phyloP scores from a whole-genome alignment of 2,329 filamentous ascomycete genomes.

The Cordyceps javanica region DNA sequence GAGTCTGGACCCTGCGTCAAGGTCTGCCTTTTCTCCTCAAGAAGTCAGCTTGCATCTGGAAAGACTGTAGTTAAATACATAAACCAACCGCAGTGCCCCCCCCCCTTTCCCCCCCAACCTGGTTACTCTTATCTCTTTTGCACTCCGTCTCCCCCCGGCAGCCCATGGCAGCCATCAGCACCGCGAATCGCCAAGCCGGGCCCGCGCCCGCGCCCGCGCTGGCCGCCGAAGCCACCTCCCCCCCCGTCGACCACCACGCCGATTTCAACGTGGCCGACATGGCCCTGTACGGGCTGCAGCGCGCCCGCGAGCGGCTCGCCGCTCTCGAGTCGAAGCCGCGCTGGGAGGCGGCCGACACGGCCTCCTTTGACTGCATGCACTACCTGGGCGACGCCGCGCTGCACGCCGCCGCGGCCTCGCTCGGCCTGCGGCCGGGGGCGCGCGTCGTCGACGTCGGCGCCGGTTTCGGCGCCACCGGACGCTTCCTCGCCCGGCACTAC shows the following conservation, averaged over 20 bases:
- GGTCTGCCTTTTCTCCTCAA: too few species aligned
- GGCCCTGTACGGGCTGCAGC: slow-evolving; percentile 1
- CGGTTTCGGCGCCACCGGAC: slow-evolving; percentile 19
- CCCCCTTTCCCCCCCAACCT: background rate
- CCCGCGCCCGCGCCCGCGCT: background rate
- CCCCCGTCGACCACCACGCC: background rate
- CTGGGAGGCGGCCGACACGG: slow-evolving; percentile 18
- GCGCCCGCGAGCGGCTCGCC: background rate
- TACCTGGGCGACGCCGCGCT: slow-evolving; percentile 19
- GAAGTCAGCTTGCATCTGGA: too few species aligned
- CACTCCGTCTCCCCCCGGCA: background rate
- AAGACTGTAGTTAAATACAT: too few species aligned
- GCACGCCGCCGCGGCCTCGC: slow-evolving; percentile 13
- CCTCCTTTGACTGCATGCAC: slow-evolving; percentile 20
- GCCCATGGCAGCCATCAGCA: background rate
- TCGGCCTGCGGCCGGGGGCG: slow-evolving; percentile 14
- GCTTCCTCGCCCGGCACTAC: slow-evolving; percentile 17
- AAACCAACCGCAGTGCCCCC: background rate
- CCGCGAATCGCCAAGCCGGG: background rate
- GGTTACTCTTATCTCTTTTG: background rate
- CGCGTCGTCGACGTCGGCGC: slow-evolving; percentile 18
- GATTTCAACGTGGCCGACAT: slow-evolving; percentile 9
- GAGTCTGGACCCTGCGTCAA: background rate
- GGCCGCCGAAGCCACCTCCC: too few species aligned
- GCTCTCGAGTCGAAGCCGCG: slow-evolving; percentile 12